Evolutionary conservation across 2,329 filamentous ascomycete species (phyloP), one percentile per base, ranked within the genome.

Genomic region (Thermomyces lanuginosus): DNA sequence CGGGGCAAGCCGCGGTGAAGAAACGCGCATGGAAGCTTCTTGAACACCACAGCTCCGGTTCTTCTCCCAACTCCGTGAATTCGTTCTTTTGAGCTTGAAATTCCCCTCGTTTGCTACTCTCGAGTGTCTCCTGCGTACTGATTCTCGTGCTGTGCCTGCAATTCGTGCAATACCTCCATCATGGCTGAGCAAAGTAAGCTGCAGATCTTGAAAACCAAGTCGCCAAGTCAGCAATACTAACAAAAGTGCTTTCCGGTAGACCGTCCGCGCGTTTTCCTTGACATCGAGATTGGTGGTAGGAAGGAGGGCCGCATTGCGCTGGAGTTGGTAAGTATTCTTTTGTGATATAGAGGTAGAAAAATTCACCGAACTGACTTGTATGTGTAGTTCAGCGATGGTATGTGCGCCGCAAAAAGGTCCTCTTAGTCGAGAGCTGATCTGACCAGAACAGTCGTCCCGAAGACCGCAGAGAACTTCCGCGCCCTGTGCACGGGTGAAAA

Each of bases 381-480:
- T 20, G 3, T 32, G 15, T 43, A 63, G 60, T 63, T 59, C 38
- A 54, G 57, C 39, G 60, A 63, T 53, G 54, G 60, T 63, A 49
- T 36, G 45, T 31, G 14, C 33, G 18, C 31, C 24, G 26, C 19
- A 6, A 22, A 4, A 6, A 12, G 15, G 18, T 19, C 11, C 23
- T 5, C 9, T 17, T 30, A 15, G 23, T 26, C 16, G 16, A 21
- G 19, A 21, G 32, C 20, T 12, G 9, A 72, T 59, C 13, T 27
- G 8, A 19, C 53, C 61, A 61, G 69, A 40, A 13, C 29, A 64
- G 65, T 91, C 34, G 84, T 92, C 11, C 86, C 86, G 48, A 92
- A 91, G 64, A 95, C 86, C 4, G 81, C 78, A 38, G 84, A 93
- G 45, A 95, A 95, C 67, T 95, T 95, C 66, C 81, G 84, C 46